Evolutionary conservation across 2,329 filamentous ascomycete species (phyloP), one percentile per base, ranked within the genome.

Genomic region (Bertia moriformis): DNA sequence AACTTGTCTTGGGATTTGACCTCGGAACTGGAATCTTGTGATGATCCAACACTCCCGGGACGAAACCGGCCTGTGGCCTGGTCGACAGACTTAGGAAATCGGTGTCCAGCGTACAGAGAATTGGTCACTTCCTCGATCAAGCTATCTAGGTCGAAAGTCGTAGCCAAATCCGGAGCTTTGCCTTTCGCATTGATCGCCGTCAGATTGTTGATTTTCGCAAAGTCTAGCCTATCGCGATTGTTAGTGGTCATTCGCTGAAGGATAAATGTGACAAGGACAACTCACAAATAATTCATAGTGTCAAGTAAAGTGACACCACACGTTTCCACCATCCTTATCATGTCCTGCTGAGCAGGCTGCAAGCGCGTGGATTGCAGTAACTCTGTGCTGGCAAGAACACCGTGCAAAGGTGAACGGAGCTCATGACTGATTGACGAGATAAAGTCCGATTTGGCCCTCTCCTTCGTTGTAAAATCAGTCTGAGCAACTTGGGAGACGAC

Each of bases 361-460:
- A 49, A 50, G 3, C 48, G 47, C 4, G 62, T 62, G 14, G 69
- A 65, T 17, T 59, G 58, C 3, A 73, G 51, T 29, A 71, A 63
- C 40, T 70, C 66, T 1, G 61, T 58, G 44, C 55, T 71, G 1
- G 66, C 69, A 0, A 75, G 51, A 32, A 76, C 73, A 1, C 71
- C 71, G 43, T 76, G 70, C 2, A 75, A 49, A 0, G 71, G 71
- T 3, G 63, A 70, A 20, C 71, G 58, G 13, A 75, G 49, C 40
- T 75, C 71, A 48, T 76, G 71, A 14, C 68, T 73, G 44, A 76
- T 72, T 19, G 65, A 71, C 1, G 68, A 69, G 32, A 76, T 71
- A 42, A 75, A 74, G 7, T 71, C 69, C 1, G 65, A 65, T 45
- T 75, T 76, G 32, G 70, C 69, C 15, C 61, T 60, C 40, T 69